phyloP scores from a whole-genome alignment of 805 yeast genomes.

The Wickerhamomyces silvicola region DNA sequence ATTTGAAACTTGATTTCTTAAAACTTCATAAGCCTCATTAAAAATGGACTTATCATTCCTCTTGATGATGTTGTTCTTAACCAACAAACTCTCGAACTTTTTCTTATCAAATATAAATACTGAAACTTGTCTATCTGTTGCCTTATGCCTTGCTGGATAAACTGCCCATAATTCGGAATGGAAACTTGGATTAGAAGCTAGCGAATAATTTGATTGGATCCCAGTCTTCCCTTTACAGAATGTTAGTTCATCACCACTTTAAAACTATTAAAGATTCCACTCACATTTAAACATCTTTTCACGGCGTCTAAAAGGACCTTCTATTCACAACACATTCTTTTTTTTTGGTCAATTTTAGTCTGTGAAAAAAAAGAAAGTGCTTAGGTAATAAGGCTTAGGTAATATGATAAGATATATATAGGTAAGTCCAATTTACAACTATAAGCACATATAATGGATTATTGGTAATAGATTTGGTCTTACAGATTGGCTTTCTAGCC shows the following conservation, averaged over 20 bases:
- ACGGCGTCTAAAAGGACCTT: background rate
- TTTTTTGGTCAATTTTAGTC: too few relatives aligned
- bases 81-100: slow-evolving; percentile 53
- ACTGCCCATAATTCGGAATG: slow-evolving; percentile 78
- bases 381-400: too few relatives aligned
- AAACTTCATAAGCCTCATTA: slow-evolving; percentile 58
- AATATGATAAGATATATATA: too few relatives aligned
- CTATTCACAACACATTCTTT: too few relatives aligned
- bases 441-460: too few relatives aligned
- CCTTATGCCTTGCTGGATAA: slow-evolving; percentile 73
- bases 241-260: background rate
- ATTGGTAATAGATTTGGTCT: too few relatives aligned
- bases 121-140: slow-evolving; percentile 58
- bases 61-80: slow-evolving; percentile 42
- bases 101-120: slow-evolving; percentile 85
- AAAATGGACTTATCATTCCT: slow-evolving; percentile 42
- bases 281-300: slow-evolving; percentile 2
- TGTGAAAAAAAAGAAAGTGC: too few relatives aligned
- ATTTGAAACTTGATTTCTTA: slow-evolving; percentile 62
- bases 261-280: background rate
- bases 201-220: slow-evolving; percentile 58
- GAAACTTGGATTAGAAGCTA: slow-evolving; percentile 67
- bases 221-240: slow-evolving; percentile 35
- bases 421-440: too few relatives aligned
- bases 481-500: too few relatives aligned